These are phyloP conservation scores for Pseudopyricularia javanii DNA, from an alignment of 2,329 filamentous ascomycete species.

Conservation along the genomic window DNA sequence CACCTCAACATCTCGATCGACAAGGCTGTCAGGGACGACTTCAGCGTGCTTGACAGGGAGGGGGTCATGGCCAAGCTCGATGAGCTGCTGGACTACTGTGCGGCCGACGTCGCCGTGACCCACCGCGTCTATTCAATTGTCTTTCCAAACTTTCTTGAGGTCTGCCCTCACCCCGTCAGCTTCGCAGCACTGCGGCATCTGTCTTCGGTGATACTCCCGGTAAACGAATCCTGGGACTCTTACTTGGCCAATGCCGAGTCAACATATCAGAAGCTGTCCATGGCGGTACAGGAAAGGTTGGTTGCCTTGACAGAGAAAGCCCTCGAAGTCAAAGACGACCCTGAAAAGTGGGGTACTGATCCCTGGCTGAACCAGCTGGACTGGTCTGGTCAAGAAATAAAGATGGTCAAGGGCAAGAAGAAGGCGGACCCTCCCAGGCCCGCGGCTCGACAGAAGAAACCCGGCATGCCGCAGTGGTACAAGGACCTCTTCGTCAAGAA, in stretches of 20 bases:
- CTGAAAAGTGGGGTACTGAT: slow-evolving; percentile 61
- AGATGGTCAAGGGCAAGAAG: slow-evolving; percentile 83
- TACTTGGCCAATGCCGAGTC: slow-evolving; percentile 78
- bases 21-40: slow-evolving; percentile 76
- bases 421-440: slow-evolving; percentile 70
- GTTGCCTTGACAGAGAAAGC: slow-evolving; percentile 65
- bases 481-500: slow-evolving; percentile 72
- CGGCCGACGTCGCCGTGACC: slow-evolving; percentile 84
- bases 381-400: slow-evolving; percentile 88
- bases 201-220: slow-evolving; percentile 84
- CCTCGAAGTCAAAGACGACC: slow-evolving; percentile 56
- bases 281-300: slow-evolving; percentile 67
- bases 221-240: slow-evolving; percentile 75
- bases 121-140: slow-evolving; percentile 91
- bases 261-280: slow-evolving; percentile 66
- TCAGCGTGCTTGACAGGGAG: slow-evolving; percentile 65
- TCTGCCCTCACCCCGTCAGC: slow-evolving; percentile 92
- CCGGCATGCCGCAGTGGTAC: slow-evolving; percentile 93
- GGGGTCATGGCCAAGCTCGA: slow-evolving; percentile 63
- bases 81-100: slow-evolving; percentile 83
- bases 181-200: slow-evolving; percentile 89
- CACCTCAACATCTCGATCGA: slow-evolving; percentile 87
- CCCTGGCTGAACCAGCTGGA: slow-evolving; percentile 90
- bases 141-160: slow-evolving; percentile 77
- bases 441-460: slow-evolving; percentile 77